A percentile compares a stretch with the other conserved stretches of the same genome.
phyloP scores from a whole-genome alignment of 176 grass and related monocot genomes.

The Secale cereale region DNA sequence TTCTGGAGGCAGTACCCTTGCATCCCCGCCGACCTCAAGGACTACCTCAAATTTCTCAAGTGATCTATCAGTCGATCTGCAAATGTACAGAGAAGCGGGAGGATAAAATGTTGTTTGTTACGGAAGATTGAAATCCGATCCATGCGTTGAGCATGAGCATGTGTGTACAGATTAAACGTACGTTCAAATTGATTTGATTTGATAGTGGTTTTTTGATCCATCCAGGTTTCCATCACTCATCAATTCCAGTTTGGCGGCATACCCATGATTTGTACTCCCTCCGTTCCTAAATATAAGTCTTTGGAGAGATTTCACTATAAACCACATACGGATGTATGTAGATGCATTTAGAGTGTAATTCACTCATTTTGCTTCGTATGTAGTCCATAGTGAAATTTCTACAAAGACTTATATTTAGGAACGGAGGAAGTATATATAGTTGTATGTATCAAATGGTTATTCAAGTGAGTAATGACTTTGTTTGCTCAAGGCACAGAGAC shows the following conservation, averaged over 20 bases:
- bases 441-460: background rate
- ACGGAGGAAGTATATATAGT: no score
- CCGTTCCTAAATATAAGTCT: no score
- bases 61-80: slow-evolving; percentile 1
- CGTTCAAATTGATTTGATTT: background rate
- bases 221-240: background rate
- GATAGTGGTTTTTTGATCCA: background rate
- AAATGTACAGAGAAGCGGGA: background rate
- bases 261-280: background rate
- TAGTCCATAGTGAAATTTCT: no score
- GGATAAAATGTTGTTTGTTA: background rate
- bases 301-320: no score
- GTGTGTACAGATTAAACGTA: background rate
- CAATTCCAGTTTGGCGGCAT: background rate
- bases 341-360: no score
- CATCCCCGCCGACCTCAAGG: slow-evolving; percentile 58
- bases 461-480: background rate
- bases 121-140: background rate
- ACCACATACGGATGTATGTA: no score
- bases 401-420: no score
- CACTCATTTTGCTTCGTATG: no score
- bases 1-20: slow-evolving; percentile 77
- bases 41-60: slow-evolving; percentile 45
- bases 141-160: background rate
- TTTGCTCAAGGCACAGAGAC: background rate